phyloP scores from a whole-genome alignment of 495 filamentous ascomycete genomes.

The Penicillium herquei region DNA sequence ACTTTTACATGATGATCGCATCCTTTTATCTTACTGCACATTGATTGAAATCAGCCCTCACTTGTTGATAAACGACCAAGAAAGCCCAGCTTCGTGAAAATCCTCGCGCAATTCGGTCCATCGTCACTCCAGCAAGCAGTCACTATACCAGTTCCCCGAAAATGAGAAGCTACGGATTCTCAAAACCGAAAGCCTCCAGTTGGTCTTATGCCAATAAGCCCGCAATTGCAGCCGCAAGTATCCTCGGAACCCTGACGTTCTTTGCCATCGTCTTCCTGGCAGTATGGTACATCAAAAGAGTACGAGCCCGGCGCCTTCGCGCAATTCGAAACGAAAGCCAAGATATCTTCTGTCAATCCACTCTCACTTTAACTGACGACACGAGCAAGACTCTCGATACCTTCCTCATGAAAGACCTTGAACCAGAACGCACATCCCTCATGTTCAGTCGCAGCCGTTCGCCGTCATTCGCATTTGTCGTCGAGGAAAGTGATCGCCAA shows the following conservation, averaged over 20 bases:
- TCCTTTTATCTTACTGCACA: too few species aligned
- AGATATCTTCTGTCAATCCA: conserved; percentile 17
- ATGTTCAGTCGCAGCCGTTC: conserved; percentile 29
- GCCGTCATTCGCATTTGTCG: conserved; percentile 22
- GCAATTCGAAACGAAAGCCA: conserved; percentile 1
- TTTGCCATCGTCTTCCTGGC: conserved; percentile 10
- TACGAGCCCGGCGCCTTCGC: background rate
- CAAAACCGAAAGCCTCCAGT: background rate
- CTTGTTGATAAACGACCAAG: too few species aligned
- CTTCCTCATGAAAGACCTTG: conserved; percentile 25
- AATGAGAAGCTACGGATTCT: too few species aligned
- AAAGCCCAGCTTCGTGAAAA: too few species aligned
- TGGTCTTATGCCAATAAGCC: background rate
- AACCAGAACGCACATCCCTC: conserved; percentile 26
- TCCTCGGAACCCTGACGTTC: conserved; percentile 5
- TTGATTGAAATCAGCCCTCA: too few species aligned
- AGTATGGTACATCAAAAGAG: conserved; percentile 10
- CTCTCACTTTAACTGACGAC: conserved; percentile 17
- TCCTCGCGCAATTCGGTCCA: too few species aligned
- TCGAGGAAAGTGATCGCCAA: conserved; percentile 15
- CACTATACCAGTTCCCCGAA: too few species aligned
- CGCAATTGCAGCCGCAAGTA: conserved; percentile 12
- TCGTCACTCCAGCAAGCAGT: too few species aligned
- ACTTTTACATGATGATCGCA: too few species aligned
- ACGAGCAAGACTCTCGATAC: conserved; percentile 17